phyloP scores from a whole-genome alignment of 2,329 filamentous ascomycete species.

The Aureobasidium sp. region DNA sequence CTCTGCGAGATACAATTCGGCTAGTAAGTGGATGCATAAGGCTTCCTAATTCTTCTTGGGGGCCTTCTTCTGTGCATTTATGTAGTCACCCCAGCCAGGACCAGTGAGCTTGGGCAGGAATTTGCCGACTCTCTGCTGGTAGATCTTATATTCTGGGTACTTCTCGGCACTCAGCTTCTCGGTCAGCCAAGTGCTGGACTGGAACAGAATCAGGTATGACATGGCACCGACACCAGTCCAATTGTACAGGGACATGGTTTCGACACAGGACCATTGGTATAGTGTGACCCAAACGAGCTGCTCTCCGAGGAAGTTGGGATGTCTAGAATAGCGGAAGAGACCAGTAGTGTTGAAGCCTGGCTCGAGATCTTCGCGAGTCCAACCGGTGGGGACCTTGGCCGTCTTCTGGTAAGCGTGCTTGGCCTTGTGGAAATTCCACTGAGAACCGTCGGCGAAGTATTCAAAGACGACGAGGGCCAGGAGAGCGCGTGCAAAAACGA shows the following conservation, averaged over 20 bases:
- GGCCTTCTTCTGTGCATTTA: conserved; percentile 19
- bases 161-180: conserved; percentile 74
- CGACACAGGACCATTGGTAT: conserved; percentile 81
- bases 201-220: conserved; percentile 72
- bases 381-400: conserved; percentile 58
- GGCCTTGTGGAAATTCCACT: conserved; percentile 83
- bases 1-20: neutral
- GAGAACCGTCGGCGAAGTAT: conserved; percentile 82
- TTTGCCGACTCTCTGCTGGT: conserved; percentile 74
- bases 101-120: conserved; percentile 60
- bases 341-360: conserved; percentile 82
- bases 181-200: conserved; percentile 81
- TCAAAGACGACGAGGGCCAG: conserved; percentile 57
- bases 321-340: conserved; percentile 79
- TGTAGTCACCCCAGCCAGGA: conserved; percentile 28
- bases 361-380: conserved; percentile 66
- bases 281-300: conserved; percentile 82
- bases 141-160: conserved; percentile 80
- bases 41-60: conserved; percentile 9
- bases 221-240: conserved; percentile 70
- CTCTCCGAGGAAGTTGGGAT: conserved; percentile 92
- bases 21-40: neutral
- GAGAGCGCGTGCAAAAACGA: conserved; percentile 49
- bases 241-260: conserved; percentile 63
- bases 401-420: conserved; percentile 69